phyloP scores from a whole-genome alignment of 768 basidiomycete species.

The Serendipita sp. region DNA sequence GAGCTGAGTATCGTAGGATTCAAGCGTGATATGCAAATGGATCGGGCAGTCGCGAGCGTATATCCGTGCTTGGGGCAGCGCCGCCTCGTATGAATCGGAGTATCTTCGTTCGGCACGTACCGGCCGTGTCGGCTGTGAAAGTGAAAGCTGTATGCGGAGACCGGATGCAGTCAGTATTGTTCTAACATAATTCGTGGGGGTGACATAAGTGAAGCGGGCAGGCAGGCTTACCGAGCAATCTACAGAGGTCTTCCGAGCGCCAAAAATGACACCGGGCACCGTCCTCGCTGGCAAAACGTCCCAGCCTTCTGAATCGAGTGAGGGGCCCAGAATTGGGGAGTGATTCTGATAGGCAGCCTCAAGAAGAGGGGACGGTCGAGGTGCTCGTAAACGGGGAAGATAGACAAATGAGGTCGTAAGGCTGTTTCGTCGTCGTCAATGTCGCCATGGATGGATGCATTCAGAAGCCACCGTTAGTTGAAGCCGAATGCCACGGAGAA shows the following conservation, averaged over 20 bases:
- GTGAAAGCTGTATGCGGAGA: background rate
- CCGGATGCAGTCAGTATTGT: background rate
- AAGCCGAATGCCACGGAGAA: background rate
- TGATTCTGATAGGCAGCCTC: conserved; percentile 5
- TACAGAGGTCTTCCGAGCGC: background rate
- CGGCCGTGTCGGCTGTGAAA: background rate
- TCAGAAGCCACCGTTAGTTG: no score
- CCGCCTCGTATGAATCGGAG: background rate
- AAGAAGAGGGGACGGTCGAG: background rate
- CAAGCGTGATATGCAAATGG: conserved; percentile 2
- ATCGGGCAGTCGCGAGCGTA: conserved; percentile 7
- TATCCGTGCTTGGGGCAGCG: background rate
- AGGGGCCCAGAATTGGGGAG: background rate
- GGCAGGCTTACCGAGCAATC: conserved; percentile 3
- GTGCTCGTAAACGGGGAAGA: conserved; percentile 6
- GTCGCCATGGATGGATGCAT: no score
- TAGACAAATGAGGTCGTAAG: conserved; percentile 8
- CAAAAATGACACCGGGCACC: background rate
- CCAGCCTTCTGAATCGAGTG: conserved; percentile 5
- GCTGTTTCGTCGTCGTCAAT: background rate
- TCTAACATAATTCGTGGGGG: background rate
- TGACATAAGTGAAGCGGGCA: background rate
- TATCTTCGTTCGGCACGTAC: background rate
- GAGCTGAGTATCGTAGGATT: conserved; percentile 1
- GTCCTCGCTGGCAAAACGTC: background rate